Evolutionary conservation across 225 moss, liverwort and hornwort species (phyloP).

Genomic region (Ulota crispa): DNA sequence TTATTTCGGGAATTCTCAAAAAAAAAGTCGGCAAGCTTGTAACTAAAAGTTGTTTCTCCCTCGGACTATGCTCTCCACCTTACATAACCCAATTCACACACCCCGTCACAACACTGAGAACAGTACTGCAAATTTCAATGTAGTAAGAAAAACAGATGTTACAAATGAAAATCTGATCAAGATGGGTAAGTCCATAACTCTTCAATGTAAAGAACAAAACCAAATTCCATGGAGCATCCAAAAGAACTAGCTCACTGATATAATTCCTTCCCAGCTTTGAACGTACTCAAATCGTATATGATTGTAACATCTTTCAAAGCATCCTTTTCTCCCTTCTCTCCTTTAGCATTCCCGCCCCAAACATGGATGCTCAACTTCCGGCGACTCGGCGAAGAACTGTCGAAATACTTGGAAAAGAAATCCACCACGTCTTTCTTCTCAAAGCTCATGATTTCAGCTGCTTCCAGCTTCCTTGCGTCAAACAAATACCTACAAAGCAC

Average conservation of each 20-base stretch:
- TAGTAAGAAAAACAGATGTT: not conserved
- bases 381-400: constrained; percentile 23
- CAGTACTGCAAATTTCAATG: not conserved
- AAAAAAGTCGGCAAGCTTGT: too few species aligned
- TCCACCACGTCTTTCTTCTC: constrained; percentile 68
- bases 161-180: not conserved
- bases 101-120: not conserved
- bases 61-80: too few species aligned
- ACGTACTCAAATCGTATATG: constrained; percentile 51
- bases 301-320: constrained; percentile 31
- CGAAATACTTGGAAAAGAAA: constrained; percentile 59
- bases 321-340: constrained; percentile 17
- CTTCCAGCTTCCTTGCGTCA: constrained; percentile 76
- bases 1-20: too few species aligned
- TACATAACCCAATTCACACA: too few species aligned
- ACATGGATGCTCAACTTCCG: constrained; percentile 66
- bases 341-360: constrained; percentile 57
- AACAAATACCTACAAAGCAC: constrained; percentile 59
- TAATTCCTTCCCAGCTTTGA: constrained; percentile 52
- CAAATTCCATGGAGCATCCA: constrained; percentile 5
- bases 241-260: constrained; percentile 32
- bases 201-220: not conserved
- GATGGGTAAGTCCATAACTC: not conserved
- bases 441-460: constrained; percentile 59
- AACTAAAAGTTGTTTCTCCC: too few species aligned